Conservation (phyloP, 1,284 basidiomycete genomes). For the Pyrrhoderma lamaoense region DNA sequence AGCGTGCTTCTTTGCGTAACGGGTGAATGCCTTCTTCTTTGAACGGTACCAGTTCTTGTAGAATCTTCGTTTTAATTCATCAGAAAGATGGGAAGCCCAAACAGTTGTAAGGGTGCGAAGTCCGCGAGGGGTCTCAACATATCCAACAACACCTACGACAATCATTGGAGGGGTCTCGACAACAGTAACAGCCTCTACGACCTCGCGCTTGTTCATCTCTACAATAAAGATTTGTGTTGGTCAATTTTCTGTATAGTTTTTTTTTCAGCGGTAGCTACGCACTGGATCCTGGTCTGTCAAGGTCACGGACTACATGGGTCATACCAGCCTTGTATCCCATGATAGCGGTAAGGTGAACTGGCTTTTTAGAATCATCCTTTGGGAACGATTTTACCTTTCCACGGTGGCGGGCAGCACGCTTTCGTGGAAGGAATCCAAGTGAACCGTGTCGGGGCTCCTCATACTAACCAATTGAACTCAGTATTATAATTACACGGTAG, state of each 20-base stretch:
- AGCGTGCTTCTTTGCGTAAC: constrained; percentile 98
- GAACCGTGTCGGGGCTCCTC: constrained; percentile 95
- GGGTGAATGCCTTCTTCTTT: constrained; percentile 99
- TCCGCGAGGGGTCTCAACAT: constrained; percentile 99
- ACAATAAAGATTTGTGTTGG: constrained; percentile 17
- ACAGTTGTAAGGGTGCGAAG: constrained; percentile 82
- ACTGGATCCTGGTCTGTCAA: constrained; percentile 98
- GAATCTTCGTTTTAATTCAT: constrained; percentile 97
- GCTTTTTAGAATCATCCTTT: constrained; percentile 99
- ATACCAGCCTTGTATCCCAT: constrained; percentile 99
- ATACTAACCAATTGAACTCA: constrained; percentile 45
- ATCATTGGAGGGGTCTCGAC: constrained; percentile 98
- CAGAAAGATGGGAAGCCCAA: constrained; percentile 80
- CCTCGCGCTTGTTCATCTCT: constrained; percentile 99
- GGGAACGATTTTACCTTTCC: constrained; percentile 99
- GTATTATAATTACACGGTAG: background rate
- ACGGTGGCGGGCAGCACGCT: constrained; percentile 92
- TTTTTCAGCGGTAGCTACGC: constrained; percentile 31
- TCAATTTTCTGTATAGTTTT: constrained; percentile 6
- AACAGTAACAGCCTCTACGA: constrained; percentile 96
- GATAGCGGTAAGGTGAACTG: constrained; percentile 95
- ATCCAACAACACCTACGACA: constrained; percentile 97
- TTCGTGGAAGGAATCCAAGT: constrained; percentile 89
- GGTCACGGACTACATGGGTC: constrained; percentile 99
- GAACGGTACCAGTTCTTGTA: constrained; percentile 99